Conservation (phyloP, 176 grass and related monocot genomes). For the Avena eriantha region DNA sequence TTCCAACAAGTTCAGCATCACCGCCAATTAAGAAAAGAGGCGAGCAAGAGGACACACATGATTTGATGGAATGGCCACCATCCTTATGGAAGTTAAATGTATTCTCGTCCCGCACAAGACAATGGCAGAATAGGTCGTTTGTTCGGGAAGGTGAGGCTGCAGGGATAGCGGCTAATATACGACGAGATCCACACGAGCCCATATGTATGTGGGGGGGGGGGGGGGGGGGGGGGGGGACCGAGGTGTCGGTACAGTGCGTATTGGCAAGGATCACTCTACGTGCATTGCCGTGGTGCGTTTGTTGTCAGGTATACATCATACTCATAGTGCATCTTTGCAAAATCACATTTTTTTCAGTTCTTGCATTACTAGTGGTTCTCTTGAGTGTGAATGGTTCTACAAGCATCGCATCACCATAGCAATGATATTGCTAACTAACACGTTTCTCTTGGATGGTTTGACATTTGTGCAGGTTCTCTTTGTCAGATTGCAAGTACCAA, state of each 20-base stretch:
- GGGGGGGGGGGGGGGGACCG: too few relatives aligned
- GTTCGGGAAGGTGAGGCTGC: neutral
- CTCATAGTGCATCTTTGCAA: neutral
- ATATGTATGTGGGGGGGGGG: neutral
- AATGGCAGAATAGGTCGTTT: neutral
- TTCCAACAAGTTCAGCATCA: neutral
- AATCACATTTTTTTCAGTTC: neutral
- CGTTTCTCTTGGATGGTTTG: neutral
- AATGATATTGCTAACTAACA: neutral
- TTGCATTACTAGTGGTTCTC: neutral
- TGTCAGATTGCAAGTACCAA: neutral
- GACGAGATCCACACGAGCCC: neutral
- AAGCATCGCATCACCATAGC: neutral
- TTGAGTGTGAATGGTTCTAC: neutral
- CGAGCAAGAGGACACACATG: neutral
- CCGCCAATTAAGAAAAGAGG: neutral
- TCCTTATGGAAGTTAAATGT: neutral
- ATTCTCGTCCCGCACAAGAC: neutral
- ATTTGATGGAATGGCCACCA: neutral
- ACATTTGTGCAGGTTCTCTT: neutral
- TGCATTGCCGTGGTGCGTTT: slow-evolving; percentile 7
- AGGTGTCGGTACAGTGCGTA: neutral
- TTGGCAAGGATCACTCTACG: neutral
- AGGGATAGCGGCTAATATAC: neutral
- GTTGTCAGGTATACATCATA: neutral